Evolutionary conservation across 2,329 filamentous ascomycete species (phyloP).

Genomic region (Biscogniauxia sp.): DNA sequence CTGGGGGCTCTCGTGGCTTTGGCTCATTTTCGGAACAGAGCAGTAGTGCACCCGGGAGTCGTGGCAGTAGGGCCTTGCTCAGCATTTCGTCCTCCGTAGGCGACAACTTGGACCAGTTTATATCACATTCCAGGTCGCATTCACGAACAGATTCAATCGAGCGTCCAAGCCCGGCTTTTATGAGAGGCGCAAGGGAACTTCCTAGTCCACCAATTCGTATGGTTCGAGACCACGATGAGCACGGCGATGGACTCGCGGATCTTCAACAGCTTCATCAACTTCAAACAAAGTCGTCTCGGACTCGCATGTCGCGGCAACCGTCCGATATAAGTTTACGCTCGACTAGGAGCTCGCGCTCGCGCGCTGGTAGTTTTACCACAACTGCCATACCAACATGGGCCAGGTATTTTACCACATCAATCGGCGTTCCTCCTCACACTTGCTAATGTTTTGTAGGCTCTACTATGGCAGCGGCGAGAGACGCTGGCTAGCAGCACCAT

Average conservation of each 20-base stretch:
- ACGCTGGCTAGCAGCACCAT: conserved; percentile 48
- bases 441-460: conserved; percentile 40
- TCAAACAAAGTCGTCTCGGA: conserved; percentile 48
- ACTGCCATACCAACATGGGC: conserved; percentile 54
- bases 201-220: conserved; percentile 39
- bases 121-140: conserved; percentile 36
- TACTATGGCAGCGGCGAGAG: conserved; percentile 70
- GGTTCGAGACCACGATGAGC: conserved; percentile 59
- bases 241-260: conserved; percentile 63
- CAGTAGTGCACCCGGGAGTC: conserved; percentile 49
- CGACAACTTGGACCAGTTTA: conserved; percentile 33
- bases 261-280: conserved; percentile 52
- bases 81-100: conserved; percentile 57
- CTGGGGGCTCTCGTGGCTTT: conserved; percentile 39
- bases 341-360: conserved; percentile 50
- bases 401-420: conserved; percentile 34
- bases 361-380: conserved; percentile 44
- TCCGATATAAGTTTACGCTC: conserved; percentile 55
- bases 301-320: conserved; percentile 47
- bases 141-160: conserved; percentile 49
- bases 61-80: conserved; percentile 52
- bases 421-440: neutral
- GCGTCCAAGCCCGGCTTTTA: conserved; percentile 44
- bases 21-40: conserved; percentile 42
- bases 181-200: conserved; percentile 37